Conservation (phyloP, 768 basidiomycete genomes). For the Daedaleopsis sinensis region DNA sequence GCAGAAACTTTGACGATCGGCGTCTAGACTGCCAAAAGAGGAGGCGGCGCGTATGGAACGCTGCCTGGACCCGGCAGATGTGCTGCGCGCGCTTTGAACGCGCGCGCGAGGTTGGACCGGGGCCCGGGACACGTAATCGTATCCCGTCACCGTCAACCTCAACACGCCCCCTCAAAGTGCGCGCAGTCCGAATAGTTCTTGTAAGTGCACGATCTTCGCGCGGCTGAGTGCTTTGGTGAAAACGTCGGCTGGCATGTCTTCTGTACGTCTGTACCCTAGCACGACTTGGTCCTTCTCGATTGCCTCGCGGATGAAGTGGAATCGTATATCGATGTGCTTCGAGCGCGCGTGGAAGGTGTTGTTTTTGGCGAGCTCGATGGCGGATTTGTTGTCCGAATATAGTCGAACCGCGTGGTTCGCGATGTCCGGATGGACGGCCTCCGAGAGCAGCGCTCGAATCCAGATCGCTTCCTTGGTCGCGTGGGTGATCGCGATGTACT, state of each 20-base stretch:
- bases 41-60: too few relatives aligned
- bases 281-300: conserved; percentile 3
- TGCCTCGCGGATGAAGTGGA: too few relatives aligned
- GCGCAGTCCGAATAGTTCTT: background rate
- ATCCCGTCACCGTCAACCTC: too few relatives aligned
- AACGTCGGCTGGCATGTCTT: conserved; percentile 34
- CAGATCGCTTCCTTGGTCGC: conserved; percentile 34
- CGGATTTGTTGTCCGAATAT: conserved; percentile 22
- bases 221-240: conserved; percentile 36
- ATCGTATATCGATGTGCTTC: too few relatives aligned
- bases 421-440: conserved; percentile 5
- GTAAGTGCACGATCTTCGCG: background rate
- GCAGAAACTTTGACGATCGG: too few relatives aligned
- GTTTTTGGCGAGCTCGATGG: conserved; percentile 32
- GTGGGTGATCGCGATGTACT: conserved; percentile 21
- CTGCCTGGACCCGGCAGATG: too few relatives aligned
- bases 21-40: too few relatives aligned
- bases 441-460: conserved; percentile 24
- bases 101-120: too few relatives aligned
- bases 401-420: conserved; percentile 4
- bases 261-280: conserved; percentile 10
- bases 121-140: too few relatives aligned
- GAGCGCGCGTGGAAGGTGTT: conserved; percentile 33
- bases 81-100: too few relatives aligned
- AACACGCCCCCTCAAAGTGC: conserved; percentile 19